Evolutionary conservation across 2,329 filamentous ascomycete genomes (phyloP), one percentile per base, ranked within the genome.

Genomic region (Alternaria brassicicola): DNA sequence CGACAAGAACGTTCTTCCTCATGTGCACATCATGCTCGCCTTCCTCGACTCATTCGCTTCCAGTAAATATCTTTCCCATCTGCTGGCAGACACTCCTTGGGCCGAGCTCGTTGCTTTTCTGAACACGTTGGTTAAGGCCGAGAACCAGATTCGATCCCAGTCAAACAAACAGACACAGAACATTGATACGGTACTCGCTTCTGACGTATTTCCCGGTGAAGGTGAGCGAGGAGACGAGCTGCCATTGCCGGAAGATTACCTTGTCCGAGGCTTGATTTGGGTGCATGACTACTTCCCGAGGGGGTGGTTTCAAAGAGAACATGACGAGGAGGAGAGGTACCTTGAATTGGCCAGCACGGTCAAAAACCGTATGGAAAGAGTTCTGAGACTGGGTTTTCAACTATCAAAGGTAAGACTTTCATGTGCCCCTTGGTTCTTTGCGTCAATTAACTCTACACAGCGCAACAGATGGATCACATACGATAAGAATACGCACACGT

Each of bases 211-310:
- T 55, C 84, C 85, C 0, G 78, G 78, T 2, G 79, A 79, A 2
- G 50, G 52, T 4, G 62, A 67, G 21, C 55, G 57, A 6, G 26
- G 76, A 1, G 71, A 80, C 0, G 80, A 80, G 1, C 79, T 82
- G 1, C 88, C 89, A 0, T 72, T 92, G 0, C 88, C 88, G 0
- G 90, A 92, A 47, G 90, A 93, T 59, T 91, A 86, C 63, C 81
- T 85, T 0, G 82, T 91, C 54, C 81, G 88, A 1, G 89, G 89
- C 0, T 77, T 90, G 1, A 72, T 87, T 2, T 91, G 86, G 79
- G 79, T 83, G 0, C 81, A 86, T 2, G 79, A 80, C 10, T 88
- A 88, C 55, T 88, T 85, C 52, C 87, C 88, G 0, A 55, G 74
- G 0, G 77, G 80, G 0, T 90, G 85, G 85, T 91, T 91, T 67